Evolutionary conservation across 345 rosid species (phyloP).

Genomic region (Aurinia saxatilis): DNA sequence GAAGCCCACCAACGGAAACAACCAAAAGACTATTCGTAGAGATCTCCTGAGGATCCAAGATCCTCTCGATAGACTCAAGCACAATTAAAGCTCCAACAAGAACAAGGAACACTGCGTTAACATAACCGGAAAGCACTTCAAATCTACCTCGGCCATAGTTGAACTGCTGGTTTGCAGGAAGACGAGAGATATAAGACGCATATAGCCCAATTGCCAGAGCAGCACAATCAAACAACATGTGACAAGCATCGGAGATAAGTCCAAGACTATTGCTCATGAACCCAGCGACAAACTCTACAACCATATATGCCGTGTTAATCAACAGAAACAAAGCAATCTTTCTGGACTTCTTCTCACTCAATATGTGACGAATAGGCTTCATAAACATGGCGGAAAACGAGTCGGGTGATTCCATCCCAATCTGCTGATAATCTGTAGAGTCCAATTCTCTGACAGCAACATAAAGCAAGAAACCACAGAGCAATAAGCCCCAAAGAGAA

Average conservation of each 20-base stretch:
- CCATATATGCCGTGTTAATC: conserved; percentile 86
- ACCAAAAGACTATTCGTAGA: conserved; percentile 74
- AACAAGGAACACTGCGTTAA: conserved; percentile 84
- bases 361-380: conserved; percentile 78
- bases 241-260: conserved; percentile 92
- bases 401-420: conserved; percentile 65
- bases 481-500: conserved; percentile 72
- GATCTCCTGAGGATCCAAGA: conserved; percentile 94
- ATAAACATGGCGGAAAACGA: conserved; percentile 40
- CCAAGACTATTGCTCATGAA: conserved; percentile 99
- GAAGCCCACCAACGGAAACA: conserved; percentile 88
- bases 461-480: conserved; percentile 68
- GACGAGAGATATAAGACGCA: conserved; percentile 85
- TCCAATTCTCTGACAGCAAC: conserved; percentile 67
- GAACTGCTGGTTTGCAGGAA: conserved; percentile 85
- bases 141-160: conserved; percentile 96
- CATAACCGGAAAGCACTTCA: conserved; percentile 91
- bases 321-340: conserved; percentile 88
- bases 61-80: conserved; percentile 89
- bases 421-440: conserved; percentile 41
- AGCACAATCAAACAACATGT: conserved; percentile 99
- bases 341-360: conserved; percentile 91
- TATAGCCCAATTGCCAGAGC: conserved; percentile 90
- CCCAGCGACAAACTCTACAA: conserved; percentile 87
- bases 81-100: conserved; percentile 88